Base-by-base conservation (phyloP, 2,329 filamentous ascomycete genomes). In the Venturia aucupariae region DNA sequence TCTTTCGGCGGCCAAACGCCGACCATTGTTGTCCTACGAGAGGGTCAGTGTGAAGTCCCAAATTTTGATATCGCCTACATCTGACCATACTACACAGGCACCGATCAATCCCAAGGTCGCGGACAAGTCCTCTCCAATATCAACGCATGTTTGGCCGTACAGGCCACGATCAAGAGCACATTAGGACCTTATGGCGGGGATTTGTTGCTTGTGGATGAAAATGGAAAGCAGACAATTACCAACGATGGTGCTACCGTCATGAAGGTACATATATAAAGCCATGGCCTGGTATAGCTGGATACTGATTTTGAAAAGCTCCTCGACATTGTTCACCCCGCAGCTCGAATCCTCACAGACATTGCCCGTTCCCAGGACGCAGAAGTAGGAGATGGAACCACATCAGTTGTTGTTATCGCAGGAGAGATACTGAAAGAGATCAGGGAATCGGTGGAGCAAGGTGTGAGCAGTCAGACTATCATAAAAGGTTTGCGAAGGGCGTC, bases 211-310 rank as follows among this genome's bases (percentile, higher is more conserved):
- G 93, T 97, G 65, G 94, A 97, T 78, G 88, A 87, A 77, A 97
- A 97, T 82, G 94, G 94, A 76, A 88, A 81, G 77, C 92, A 97
- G 80, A 99, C 94, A 64, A 97, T 99, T 75, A 99, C 94, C 71
- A 99, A 99, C 79, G 94, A 99, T 80, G 94, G 94, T 74, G 94
- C 94, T 60, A 99, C 94, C 61, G 94, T 97, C 67, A 99, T 99
- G 94, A 97, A 97, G 87, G 90, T 91, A 76, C 70, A 77, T 64
- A 62, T 55, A 42, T 63, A 4, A 22, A 62, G 51, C 17, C 54
- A 55, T 48, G 2, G 17, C 22, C 24, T 11, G 13, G 10, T 62
- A 44, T 7, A 19, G 24, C 38, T 11, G 39, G n/a, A 15, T 24
- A 24, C 48, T 60, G 13, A 66, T 61, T 35, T 27, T 55, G 66